Percentiles rank a stretch among this genome's conserved stretches.
Conservation (phyloP, 352 stramenopile species). For the Pythium monospermum region DNA sequence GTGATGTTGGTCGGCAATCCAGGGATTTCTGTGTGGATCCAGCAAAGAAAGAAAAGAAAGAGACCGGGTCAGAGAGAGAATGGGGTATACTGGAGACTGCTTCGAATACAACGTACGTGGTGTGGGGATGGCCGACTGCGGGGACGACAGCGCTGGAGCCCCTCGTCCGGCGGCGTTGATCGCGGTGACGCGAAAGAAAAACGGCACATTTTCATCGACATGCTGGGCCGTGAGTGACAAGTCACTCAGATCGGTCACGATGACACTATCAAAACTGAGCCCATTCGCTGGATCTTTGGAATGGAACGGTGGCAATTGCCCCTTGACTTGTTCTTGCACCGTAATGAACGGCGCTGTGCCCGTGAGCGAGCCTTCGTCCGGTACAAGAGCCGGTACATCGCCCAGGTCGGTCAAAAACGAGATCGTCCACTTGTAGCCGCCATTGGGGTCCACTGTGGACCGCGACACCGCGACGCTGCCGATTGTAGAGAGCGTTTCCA, state of each 20-base stretch:
- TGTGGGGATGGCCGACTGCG: constrained; percentile 83
- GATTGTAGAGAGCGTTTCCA: constrained; percentile 89
- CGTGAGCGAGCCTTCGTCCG: constrained; percentile 82
- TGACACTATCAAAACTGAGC: constrained; percentile 79
- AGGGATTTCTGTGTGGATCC: constrained; percentile 71
- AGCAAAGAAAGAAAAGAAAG: no score
- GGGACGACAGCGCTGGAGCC: constrained; percentile 52
- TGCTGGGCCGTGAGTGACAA: constrained; percentile 75
- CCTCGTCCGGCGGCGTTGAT: constrained; percentile 87
- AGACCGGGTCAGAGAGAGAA: no score
- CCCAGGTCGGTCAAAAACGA: constrained; percentile 92
- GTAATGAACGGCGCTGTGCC: constrained; percentile 84
- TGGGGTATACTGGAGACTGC: no score
- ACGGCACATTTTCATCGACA: constrained; percentile 92
- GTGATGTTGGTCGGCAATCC: constrained; percentile 60
- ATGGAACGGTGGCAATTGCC: constrained; percentile 89
- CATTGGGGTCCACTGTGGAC: constrained; percentile 86
- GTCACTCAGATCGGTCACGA: constrained; percentile 87
- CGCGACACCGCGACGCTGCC: constrained; percentile 84
- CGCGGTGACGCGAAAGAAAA: constrained; percentile 93
- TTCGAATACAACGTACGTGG: constrained; percentile 55
- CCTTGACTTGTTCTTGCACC: constrained; percentile 68
- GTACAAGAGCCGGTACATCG: constrained; percentile 64
- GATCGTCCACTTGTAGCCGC: constrained; percentile 91
- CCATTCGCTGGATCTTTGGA: constrained; percentile 77